Conservation (phyloP, 768 basidiomycete species). For the Harrya chromipes region DNA sequence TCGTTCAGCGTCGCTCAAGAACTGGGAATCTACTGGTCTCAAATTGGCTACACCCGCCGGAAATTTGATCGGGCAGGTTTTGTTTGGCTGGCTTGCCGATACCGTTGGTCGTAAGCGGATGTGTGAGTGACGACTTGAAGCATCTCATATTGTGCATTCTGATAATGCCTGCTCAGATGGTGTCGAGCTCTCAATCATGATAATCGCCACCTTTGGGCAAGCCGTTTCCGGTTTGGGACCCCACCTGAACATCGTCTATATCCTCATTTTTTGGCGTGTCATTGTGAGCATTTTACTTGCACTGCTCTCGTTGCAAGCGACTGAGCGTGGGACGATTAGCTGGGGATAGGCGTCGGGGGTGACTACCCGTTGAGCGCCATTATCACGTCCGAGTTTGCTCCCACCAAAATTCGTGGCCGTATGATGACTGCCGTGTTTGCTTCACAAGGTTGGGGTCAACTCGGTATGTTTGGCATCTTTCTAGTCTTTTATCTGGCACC, state of each 20-base stretch:
- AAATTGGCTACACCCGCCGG: conserved; percentile 74
- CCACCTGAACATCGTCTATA: conserved; percentile 64
- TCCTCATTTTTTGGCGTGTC: conserved; percentile 78
- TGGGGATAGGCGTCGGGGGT: conserved; percentile 80
- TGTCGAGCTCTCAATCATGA: conserved; percentile 66
- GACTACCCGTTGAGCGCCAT: conserved; percentile 82
- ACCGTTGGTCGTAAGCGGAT: conserved; percentile 69
- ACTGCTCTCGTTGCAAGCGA: neutral
- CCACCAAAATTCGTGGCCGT: conserved; percentile 68
- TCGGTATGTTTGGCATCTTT: conserved; percentile 41
- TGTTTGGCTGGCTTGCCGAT: conserved; percentile 79
- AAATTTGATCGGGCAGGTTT: conserved; percentile 67
- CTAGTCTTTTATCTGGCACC: neutral
- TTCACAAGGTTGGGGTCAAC: conserved; percentile 83
- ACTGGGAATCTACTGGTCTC: conserved; percentile 66
- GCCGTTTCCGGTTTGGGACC: conserved; percentile 65
- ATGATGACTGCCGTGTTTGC: conserved; percentile 88
- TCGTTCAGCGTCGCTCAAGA: neutral
- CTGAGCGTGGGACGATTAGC: conserved; percentile 41
- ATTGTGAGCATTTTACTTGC: conserved; percentile 36
- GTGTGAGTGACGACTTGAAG: conserved; percentile 45
- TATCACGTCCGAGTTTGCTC: conserved; percentile 83
- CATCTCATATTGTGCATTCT: neutral
- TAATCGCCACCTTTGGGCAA: conserved; percentile 71
- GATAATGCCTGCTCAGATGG: conserved; percentile 32